Percentiles rank a stretch among this genome's conserved stretches.
Conservation (phyloP, 2,329 filamentous ascomycete species). For the Calonectria pseudoturangicola region DNA sequence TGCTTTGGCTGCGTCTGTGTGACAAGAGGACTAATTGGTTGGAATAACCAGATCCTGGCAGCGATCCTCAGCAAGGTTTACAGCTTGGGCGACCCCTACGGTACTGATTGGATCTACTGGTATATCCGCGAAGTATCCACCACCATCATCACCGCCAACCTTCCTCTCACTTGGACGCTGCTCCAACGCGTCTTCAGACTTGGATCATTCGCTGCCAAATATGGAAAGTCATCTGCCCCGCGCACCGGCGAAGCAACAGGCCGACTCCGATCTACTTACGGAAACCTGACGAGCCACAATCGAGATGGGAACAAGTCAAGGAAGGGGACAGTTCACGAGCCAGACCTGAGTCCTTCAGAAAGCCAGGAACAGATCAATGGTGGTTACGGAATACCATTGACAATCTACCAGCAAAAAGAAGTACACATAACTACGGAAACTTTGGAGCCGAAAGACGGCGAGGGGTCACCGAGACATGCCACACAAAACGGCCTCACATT, state of each 20-base stretch:
- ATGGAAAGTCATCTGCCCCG: conserved; percentile 52
- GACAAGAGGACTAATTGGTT: neutral
- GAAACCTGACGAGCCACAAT: conserved; percentile 51
- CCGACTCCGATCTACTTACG: conserved; percentile 49
- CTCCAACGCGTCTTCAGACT: conserved; percentile 62
- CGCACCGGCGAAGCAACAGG: conserved; percentile 51
- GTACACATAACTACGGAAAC: conserved; percentile 54
- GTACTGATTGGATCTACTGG: conserved; percentile 64
- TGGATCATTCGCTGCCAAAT: conserved; percentile 53
- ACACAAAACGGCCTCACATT: conserved; percentile 27
- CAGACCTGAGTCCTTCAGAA: conserved; percentile 52
- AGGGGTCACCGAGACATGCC: conserved; percentile 26
- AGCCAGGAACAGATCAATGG: conserved; percentile 63
- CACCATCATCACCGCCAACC: conserved; percentile 66
- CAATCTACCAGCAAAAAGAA: conserved; percentile 63
- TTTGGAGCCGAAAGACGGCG: neutral
- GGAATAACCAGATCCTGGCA: conserved; percentile 46
- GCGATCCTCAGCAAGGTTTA: conserved; percentile 62
- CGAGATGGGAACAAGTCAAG: conserved; percentile 42
- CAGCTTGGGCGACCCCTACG: conserved; percentile 63
- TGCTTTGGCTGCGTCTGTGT: neutral
- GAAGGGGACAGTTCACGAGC: conserved; percentile 36
- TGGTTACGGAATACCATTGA: conserved; percentile 57
- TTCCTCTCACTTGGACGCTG: conserved; percentile 66
- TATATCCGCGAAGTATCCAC: conserved; percentile 68